Conservation (phyloP, 495 filamentous ascomycete species). For the Talaromyces ruber region DNA sequence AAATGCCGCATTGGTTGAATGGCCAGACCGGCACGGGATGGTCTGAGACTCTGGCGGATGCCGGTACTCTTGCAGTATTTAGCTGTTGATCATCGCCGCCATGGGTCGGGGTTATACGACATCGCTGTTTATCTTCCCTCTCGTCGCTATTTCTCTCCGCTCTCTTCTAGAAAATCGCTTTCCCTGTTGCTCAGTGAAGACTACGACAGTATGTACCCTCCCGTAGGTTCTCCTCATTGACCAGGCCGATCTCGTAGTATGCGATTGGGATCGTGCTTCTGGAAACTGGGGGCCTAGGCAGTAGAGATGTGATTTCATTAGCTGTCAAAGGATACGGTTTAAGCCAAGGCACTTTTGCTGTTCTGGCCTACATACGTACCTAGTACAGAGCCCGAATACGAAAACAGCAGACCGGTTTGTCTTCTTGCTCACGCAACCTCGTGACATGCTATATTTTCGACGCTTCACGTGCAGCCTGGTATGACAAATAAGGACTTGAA, state of each 20-base stretch:
- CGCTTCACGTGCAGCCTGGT: neutral
- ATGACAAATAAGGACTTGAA: neutral
- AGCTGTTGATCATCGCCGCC: neutral
- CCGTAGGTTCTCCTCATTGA: neutral
- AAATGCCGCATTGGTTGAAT: neutral
- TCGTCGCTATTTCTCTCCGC: neutral
- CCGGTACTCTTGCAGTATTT: neutral
- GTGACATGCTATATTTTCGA: neutral
- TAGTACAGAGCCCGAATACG: neutral
- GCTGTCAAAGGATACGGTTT: neutral
- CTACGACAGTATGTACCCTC: neutral
- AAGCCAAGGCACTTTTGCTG: neutral
- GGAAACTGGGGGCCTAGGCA: neutral
- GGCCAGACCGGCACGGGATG: neutral
- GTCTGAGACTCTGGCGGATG: neutral
- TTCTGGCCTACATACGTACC: neutral
- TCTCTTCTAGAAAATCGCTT: neutral
- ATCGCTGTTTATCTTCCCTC: neutral
- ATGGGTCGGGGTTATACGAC: neutral
- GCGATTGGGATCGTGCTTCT: neutral
- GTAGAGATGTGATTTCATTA: neutral
- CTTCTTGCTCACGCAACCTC: neutral
- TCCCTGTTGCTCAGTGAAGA: neutral
- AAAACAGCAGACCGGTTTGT: neutral
- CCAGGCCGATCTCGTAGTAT: neutral